A percentile compares a stretch with the other conserved stretches of the same genome.
These are phyloP conservation scores for Spencermartinsiella ligniputridi DNA, from an alignment of 1,139 yeast genomes.

Conservation along the genomic window DNA sequence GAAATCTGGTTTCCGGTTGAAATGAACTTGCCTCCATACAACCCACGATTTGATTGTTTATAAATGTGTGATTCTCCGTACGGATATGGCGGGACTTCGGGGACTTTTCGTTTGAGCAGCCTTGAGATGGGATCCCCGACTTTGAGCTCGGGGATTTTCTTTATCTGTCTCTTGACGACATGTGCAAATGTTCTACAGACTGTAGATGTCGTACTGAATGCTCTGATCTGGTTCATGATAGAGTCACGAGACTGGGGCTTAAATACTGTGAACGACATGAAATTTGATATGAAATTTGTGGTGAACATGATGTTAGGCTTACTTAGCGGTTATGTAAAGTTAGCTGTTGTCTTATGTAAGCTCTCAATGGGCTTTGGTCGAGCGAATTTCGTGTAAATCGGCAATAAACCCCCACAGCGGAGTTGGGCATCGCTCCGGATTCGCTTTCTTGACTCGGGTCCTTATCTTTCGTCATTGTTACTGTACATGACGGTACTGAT, in stretches of 20 bases:
- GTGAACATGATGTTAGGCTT: too few relatives aligned
- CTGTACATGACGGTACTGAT: background rate
- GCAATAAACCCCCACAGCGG: too few relatives aligned
- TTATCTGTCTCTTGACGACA: slow-evolving; percentile 30
- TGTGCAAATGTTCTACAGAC: slow-evolving; percentile 26
- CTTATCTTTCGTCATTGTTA: too few relatives aligned
- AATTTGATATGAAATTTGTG: too few relatives aligned
- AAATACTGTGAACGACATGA: too few relatives aligned
- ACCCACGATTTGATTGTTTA: slow-evolving; percentile 82
- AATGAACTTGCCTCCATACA: slow-evolving; percentile 84
- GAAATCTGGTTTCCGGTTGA: slow-evolving; percentile 75
- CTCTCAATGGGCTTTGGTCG: too few relatives aligned
- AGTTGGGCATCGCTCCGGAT: too few relatives aligned
- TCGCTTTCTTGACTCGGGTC: too few relatives aligned
- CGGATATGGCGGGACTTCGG: slow-evolving; percentile 67
- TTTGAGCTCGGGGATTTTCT: slow-evolving; percentile 24
- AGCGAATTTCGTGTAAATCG: too few relatives aligned
- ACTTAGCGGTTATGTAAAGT: too few relatives aligned
- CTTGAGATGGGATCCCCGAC: slow-evolving; percentile 32
- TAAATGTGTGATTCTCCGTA: slow-evolving; percentile 73
- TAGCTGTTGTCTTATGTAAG: too few relatives aligned
- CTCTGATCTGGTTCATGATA: slow-evolving; percentile 4
- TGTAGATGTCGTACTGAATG: slow-evolving; percentile 17
- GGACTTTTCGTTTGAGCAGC: slow-evolving; percentile 23
- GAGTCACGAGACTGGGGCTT: too few relatives aligned